These are phyloP conservation scores for Anaeramoeba flamelloides DNA, from an alignment of 78 protist genomes.

Conservation along the genomic window DNA sequence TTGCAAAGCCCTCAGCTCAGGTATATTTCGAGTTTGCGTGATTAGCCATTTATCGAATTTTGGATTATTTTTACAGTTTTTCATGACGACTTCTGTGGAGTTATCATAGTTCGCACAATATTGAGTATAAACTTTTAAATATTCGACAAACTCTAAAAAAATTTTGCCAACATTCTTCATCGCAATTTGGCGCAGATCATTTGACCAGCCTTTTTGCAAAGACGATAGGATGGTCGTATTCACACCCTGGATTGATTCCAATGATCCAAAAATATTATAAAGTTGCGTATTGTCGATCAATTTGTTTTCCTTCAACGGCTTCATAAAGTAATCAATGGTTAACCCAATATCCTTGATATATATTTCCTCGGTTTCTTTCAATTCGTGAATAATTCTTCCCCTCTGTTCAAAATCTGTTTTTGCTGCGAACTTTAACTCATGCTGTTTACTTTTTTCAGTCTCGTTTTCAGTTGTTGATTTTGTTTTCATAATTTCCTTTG, in stretches of 20 bases:
- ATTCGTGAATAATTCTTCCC: slow-evolving; percentile 1
- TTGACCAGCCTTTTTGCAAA: background rate
- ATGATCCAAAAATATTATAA: background rate
- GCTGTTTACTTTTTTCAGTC: no score
- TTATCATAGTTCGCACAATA: background rate
- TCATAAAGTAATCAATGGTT: background rate
- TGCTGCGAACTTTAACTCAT: no score
- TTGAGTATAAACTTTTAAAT: background rate
- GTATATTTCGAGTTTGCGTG: background rate
- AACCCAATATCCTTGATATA: background rate
- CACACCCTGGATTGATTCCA: background rate
- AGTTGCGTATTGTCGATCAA: background rate
- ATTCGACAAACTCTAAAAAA: background rate
- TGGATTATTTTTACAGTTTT: background rate
- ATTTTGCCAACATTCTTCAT: background rate
- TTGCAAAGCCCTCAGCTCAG: background rate
- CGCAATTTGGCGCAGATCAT: background rate
- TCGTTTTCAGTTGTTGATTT: no score
- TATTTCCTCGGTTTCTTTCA: background rate
- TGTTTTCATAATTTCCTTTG: no score
- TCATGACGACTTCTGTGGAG: background rate
- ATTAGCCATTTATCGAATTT: background rate
- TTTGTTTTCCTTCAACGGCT: background rate
- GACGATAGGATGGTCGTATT: background rate
- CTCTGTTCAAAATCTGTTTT: no score